A percentile compares a stretch with the other conserved stretches of the same genome.
Evolutionary conservation across 1,284 basidiomycete species (phyloP).

Genomic region (Somion occarium): DNA sequence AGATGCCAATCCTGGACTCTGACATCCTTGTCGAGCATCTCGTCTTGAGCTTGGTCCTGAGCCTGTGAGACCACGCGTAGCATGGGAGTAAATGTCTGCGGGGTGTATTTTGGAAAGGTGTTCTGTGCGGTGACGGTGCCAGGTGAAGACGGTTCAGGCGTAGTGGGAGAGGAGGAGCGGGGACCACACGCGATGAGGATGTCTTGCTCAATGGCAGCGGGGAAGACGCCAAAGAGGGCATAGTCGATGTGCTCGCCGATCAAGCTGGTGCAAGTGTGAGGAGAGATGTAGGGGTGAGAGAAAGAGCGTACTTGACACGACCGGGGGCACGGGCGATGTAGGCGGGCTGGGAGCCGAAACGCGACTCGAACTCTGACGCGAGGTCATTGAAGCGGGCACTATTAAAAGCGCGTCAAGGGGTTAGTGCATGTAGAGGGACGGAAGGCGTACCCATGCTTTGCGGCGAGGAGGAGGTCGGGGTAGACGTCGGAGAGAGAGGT

Average conservation of each 20-base stretch:
- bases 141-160: too few relatives aligned
- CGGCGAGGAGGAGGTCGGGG: constrained; percentile 46
- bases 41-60: constrained; percentile 15
- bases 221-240: constrained; percentile 74
- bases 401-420: not conserved
- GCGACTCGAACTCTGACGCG: constrained; percentile 52
- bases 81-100: constrained; percentile 52
- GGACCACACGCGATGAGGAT: constrained; percentile 80
- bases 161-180: constrained; percentile 24
- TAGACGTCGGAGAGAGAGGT: constrained; percentile 59
- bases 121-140: constrained; percentile 62
- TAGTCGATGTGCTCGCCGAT: constrained; percentile 89
- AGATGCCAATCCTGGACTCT: constrained; percentile 60
- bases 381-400: constrained; percentile 65
- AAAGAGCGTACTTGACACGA: constrained; percentile 65
- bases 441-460: constrained; percentile 48
- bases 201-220: constrained; percentile 81
- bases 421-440: not conserved
- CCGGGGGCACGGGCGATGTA: constrained; percentile 82
- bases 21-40: constrained; percentile 33
- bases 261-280: constrained; percentile 14
- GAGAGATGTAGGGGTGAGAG: constrained; percentile 20
- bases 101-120: constrained; percentile 52
- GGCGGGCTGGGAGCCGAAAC: constrained; percentile 63
- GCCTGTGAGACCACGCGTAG: constrained; percentile 11